Conservation (phyloP, 805 yeast genomes). For the Candida krabiensis region DNA sequence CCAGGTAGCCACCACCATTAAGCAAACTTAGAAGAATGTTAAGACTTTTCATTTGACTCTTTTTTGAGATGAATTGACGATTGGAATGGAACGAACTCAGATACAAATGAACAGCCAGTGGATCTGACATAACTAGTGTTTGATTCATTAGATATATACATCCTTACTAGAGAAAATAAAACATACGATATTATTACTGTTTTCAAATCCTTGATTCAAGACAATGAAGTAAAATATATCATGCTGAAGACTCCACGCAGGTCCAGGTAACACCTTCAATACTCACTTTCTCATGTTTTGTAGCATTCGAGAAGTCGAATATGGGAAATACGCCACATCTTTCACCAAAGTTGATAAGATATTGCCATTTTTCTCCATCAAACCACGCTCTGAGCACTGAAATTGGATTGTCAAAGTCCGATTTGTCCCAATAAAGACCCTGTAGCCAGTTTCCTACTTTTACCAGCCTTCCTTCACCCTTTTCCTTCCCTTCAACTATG, state of each 20-base stretch:
- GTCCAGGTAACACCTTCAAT: constrained; percentile 22
- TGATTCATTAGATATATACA: constrained; percentile 5
- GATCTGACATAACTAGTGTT: neutral
- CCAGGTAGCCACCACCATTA: constrained; percentile 49
- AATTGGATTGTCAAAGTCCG: constrained; percentile 25
- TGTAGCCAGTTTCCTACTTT: constrained; percentile 53
- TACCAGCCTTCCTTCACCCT: constrained; percentile 44
- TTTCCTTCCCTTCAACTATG: constrained; percentile 25
- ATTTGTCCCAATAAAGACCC: constrained; percentile 41
- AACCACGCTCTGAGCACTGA: constrained; percentile 19
- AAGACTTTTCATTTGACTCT: neutral
- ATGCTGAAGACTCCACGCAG: constrained; percentile 16
- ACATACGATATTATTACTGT: constrained; percentile 3
- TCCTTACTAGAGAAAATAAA: constrained; percentile 3
- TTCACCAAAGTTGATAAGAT: constrained; percentile 19
- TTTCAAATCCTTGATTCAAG: constrained; percentile 1
- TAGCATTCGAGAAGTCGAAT: constrained; percentile 5
- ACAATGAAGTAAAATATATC: too few relatives aligned
- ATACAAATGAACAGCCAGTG: neutral
- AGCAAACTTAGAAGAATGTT: constrained; percentile 6
- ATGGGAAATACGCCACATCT: constrained; percentile 14
- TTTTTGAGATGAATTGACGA: neutral
- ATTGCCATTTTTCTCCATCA: constrained; percentile 11
- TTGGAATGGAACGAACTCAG: neutral
- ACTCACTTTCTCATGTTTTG: constrained; percentile 11